These are phyloP conservation scores for Eremochloa ophiuroides DNA, from an alignment of 176 grass and related monocot genomes.

Conservation along the genomic window DNA sequence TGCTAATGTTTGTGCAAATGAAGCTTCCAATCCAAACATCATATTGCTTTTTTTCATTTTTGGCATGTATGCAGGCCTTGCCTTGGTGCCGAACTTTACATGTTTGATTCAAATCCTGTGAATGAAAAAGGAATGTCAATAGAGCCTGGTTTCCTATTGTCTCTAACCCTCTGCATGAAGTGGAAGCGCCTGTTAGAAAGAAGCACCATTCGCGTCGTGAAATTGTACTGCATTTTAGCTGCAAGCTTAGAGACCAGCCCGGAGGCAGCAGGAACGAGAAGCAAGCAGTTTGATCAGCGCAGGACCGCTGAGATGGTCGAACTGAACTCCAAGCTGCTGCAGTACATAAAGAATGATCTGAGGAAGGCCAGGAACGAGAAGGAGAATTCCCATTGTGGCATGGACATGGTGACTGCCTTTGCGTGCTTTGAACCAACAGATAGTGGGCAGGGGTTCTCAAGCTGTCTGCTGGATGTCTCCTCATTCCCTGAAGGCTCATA, in stretches of 20 bases:
- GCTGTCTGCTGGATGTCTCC: constrained; percentile 68
- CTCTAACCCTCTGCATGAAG: constrained; percentile 67
- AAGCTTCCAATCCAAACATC: background rate
- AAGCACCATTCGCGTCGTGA: constrained; percentile 8
- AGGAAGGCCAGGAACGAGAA: constrained; percentile 1
- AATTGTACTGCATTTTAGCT: constrained; percentile 61
- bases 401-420: constrained; percentile 34
- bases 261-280: constrained; percentile 13
- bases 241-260: constrained; percentile 25
- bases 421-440: constrained; percentile 40
- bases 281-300: constrained; percentile 30
- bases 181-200: constrained; percentile 44
- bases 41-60: background rate
- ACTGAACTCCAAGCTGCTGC: constrained; percentile 44
- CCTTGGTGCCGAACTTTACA: constrained; percentile 67
- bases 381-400: background rate
- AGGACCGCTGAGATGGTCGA: constrained; percentile 43
- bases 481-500: constrained; percentile 53
- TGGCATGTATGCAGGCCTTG: constrained; percentile 58
- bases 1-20: background rate
- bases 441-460: constrained; percentile 50
- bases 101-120: constrained; percentile 40
- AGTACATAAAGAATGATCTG: constrained; percentile 33
- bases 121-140: constrained; percentile 46
- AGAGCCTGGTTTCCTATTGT: constrained; percentile 53